These are phyloP conservation scores for Rhododendron ovatum DNA, from an alignment of 148 eudicot species.

Conservation along the genomic window DNA sequence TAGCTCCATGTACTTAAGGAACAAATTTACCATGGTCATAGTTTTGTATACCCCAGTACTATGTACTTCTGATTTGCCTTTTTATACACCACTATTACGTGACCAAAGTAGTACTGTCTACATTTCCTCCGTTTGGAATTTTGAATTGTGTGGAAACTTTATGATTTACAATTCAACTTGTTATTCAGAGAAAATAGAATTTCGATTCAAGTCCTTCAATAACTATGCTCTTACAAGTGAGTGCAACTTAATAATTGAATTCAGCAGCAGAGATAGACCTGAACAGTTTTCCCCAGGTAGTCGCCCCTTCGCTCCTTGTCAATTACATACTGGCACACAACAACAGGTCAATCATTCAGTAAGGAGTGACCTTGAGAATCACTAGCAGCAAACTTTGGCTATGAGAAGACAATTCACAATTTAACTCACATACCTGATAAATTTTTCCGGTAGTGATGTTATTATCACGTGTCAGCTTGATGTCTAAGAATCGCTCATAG, in stretches of 20 bases:
- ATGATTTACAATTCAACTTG: not conserved
- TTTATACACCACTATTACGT: not conserved
- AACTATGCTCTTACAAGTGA: not conserved
- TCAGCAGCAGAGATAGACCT: constrained; percentile 37
- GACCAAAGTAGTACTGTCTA: not conserved
- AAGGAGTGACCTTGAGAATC: not conserved
- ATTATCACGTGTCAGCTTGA: constrained; percentile 86
- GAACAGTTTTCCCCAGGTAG: constrained; percentile 98
- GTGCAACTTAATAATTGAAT: not conserved
- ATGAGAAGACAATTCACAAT: not conserved
- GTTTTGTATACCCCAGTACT: not conserved
- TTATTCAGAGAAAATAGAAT: not conserved
- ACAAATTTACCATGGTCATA: not conserved
- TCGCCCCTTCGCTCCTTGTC: constrained; percentile 86
- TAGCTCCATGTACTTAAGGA: not conserved
- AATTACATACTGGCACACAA: constrained; percentile 65
- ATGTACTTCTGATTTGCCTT: not conserved
- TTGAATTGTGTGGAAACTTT: not conserved
- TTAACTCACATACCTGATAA: constrained; percentile 60
- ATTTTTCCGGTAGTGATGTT: constrained; percentile 98
- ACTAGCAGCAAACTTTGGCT: not conserved
- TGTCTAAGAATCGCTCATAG: constrained; percentile 87
- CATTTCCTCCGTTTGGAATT: not conserved
- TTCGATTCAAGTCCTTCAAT: not conserved
- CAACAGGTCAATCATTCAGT: constrained; percentile 4